These are phyloP conservation scores for Cordyceps javanica DNA, from an alignment of 2,329 filamentous ascomycete species.

Conservation along the genomic window DNA sequence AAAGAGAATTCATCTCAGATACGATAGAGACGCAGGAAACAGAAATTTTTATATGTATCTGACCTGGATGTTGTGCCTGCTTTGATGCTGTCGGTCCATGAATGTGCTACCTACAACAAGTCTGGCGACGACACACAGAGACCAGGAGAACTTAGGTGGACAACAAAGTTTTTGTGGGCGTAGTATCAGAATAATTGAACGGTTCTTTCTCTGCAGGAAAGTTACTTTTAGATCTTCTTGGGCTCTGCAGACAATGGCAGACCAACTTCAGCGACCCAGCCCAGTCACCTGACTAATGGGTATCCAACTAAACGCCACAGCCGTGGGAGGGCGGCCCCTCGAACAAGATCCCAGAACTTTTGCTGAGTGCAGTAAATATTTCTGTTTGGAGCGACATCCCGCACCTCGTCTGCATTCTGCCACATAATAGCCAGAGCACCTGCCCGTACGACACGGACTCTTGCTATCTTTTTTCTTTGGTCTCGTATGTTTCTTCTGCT, in stretches of 20 bases:
- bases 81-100: not conserved
- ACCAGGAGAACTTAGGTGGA: not conserved
- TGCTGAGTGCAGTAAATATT: not conserved
- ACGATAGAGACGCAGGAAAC: not conserved
- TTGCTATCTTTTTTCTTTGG: conserved; percentile 10
- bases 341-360: conserved; percentile 12
- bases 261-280: not conserved
- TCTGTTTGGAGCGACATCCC: not conserved
- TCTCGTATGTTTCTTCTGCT: not conserved
- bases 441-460: not conserved
- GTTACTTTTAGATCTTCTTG: not conserved
- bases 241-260: not conserved
- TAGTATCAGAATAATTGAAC: not conserved
- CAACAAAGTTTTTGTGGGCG: not conserved
- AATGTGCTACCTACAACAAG: not conserved
- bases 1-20: too few relatives aligned
- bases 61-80: not conserved
- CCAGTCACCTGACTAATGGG: conserved; percentile 14
- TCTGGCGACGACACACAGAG: not conserved
- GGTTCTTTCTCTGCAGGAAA: not conserved
- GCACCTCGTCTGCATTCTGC: not conserved
- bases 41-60: not conserved
- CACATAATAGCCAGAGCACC: not conserved
- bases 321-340: conserved; percentile 12
- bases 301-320: conserved; percentile 12